phyloP scores from a whole-genome alignment of 441 rosid genomes.

The Erodium texanum region DNA sequence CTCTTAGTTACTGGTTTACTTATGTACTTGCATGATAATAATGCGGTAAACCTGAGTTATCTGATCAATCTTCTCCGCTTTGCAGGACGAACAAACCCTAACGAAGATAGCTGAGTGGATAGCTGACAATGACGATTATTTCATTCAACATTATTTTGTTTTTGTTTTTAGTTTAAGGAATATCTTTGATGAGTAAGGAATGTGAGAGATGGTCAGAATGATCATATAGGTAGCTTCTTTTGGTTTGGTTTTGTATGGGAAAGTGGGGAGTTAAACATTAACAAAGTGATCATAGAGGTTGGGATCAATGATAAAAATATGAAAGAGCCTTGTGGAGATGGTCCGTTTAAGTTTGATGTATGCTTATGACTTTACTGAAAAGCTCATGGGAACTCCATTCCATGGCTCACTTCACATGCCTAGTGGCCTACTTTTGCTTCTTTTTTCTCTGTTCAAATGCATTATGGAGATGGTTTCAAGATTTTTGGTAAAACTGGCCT shows the following conservation, averaged over 20 bases:
- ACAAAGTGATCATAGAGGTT: background rate
- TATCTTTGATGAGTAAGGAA: too few relatives aligned
- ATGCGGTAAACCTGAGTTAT: too few relatives aligned
- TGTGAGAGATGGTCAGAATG: too few relatives aligned
- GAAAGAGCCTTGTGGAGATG: background rate
- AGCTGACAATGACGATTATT: background rate
- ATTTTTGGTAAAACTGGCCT: too few relatives aligned
- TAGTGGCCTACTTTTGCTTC: too few relatives aligned
- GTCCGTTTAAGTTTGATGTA: too few relatives aligned
- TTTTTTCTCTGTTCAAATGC: too few relatives aligned
- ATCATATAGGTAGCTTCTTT: too few relatives aligned
- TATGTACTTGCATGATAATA: background rate
- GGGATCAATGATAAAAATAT: background rate
- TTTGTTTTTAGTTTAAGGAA: background rate
- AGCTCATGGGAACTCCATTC: too few relatives aligned
- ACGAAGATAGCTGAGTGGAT: background rate
- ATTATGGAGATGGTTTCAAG: too few relatives aligned
- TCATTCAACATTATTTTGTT: background rate
- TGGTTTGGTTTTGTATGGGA: too few relatives aligned
- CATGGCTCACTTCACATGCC: too few relatives aligned
- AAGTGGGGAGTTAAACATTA: background rate
- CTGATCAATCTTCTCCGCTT: background rate
- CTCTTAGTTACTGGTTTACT: background rate
- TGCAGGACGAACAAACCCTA: background rate
- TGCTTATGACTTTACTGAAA: background rate